A percentile compares a stretch with the other conserved stretches of the same genome.
Evolutionary conservation across 176 grass and related monocot species (phyloP).

Genomic region (Melocanna baccifera): DNA sequence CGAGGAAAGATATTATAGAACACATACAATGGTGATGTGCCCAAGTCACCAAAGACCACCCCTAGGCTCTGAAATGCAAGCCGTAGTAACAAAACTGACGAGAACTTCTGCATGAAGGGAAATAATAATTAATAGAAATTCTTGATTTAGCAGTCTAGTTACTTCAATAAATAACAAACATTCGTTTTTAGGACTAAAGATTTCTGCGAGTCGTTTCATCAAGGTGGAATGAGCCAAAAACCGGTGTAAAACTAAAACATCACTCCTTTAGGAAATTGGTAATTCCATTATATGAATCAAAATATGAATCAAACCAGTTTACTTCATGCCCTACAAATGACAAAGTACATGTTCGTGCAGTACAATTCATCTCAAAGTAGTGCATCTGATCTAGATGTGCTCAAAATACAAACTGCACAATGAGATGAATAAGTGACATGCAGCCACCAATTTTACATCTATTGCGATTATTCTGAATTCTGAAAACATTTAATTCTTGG

Average conservation of each 20-base stretch:
- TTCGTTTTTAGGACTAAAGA: background rate
- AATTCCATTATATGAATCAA: background rate
- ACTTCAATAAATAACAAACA: background rate
- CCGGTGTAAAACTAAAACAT: background rate
- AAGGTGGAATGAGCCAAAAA: background rate
- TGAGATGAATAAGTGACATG: conserved; percentile 19
- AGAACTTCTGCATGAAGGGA: conserved; percentile 69
- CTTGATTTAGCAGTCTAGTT: background rate
- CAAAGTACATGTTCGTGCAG: background rate
- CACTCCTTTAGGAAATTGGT: background rate
- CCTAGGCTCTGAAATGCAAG: conserved; percentile 98
- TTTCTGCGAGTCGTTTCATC: background rate
- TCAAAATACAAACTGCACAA: background rate
- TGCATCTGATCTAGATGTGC: background rate
- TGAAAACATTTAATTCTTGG: background rate
- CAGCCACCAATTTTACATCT: conserved; percentile 11
- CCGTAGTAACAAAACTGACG: conserved; percentile 55
- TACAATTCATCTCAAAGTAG: background rate
- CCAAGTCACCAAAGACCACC: conserved; percentile 97
- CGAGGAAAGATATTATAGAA: conserved; percentile 88
- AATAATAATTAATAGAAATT: conserved; percentile 22
- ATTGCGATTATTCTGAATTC: background rate
- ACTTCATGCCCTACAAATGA: background rate
- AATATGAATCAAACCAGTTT: background rate
- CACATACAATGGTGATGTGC: conserved; percentile 89